phyloP scores from a whole-genome alignment of 208 protist genomes.

The Crithidia acanthocephali region DNA sequence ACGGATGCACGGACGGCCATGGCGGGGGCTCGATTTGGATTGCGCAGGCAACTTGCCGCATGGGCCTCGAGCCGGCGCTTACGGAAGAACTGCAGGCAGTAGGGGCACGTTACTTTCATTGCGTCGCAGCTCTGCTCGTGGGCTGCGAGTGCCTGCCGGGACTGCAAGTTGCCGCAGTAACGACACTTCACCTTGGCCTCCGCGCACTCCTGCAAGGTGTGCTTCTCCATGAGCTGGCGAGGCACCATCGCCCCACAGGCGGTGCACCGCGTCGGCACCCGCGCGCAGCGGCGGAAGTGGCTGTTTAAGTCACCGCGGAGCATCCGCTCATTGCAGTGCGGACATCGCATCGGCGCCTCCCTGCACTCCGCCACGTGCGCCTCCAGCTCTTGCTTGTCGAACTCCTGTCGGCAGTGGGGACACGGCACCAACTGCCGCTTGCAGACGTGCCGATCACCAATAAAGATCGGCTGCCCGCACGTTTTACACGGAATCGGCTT shows the following conservation, averaged over 20 bases:
- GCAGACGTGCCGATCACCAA: conserved; percentile 75
- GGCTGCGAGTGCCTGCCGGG: conserved; percentile 42
- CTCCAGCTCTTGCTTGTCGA: conserved; percentile 77
- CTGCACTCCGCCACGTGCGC: conserved; percentile 71
- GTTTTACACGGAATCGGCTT: conserved; percentile 64
- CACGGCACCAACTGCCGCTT: conserved; percentile 59
- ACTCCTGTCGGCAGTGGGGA: conserved; percentile 66
- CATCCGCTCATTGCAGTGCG: conserved; percentile 75
- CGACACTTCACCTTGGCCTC: conserved; percentile 70
- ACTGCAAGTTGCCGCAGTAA: conserved; percentile 58
- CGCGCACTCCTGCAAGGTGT: conserved; percentile 61
- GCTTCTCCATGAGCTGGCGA: conserved; percentile 55
- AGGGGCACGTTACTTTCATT: conserved; percentile 62
- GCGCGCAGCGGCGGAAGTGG: conserved; percentile 64
- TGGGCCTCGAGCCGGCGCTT: conserved; percentile 51
- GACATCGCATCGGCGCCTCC: conserved; percentile 65
- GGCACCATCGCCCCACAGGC: conserved; percentile 58
- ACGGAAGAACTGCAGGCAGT: conserved; percentile 66
- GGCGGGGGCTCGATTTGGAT: conserved; percentile 42
- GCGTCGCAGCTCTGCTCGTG: conserved; percentile 72
- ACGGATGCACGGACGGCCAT: conserved; percentile 1
- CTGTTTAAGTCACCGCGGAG: conserved; percentile 52
- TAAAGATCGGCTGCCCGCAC: conserved; percentile 74
- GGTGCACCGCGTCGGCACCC: conserved; percentile 61
- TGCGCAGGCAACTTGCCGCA: conserved; percentile 47